Base-by-base conservation (phyloP, 225 moss, liverwort and hornwort genomes). In the Sphagnum contortum region DNA sequence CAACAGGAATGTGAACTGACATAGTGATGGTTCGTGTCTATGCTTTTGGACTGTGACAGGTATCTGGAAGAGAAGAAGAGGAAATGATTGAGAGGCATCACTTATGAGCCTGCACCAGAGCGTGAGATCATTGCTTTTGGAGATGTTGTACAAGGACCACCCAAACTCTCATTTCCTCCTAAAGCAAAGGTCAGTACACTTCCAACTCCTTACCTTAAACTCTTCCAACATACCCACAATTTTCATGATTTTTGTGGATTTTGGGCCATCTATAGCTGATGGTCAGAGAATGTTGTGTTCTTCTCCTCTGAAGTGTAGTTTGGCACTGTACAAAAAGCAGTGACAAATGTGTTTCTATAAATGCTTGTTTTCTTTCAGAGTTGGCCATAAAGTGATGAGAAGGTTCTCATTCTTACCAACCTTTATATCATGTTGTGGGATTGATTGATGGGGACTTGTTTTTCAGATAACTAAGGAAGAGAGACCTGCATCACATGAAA, bases 111-210 rank as follows among this genome's bases (percentile, higher is more conserved):
- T 54, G 60, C 70, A 78, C 74, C 86, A 12, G 72, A 81, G 59
- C 74, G 85, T 65, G 96, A 96, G 46, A 88, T 77, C 57, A 87
- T 96, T 53, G 85, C 83, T 70, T 96, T 92, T 46, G 96, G 96
- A 63, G 96, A 96, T 10, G 72, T 80, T 62, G 96, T 90, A 2
- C 84, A 88, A 49, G 90, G 77, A 56, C 96, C 96, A 69, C 96
- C 96, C 2, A 80, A 82, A 66, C 81, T 96, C 14, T 76, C 85
- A 47, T 96, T 87, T 69, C 92, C 96, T n/a, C 78, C 63, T 50
- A 92, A 81, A 64, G 80, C 92, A 62, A 83, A 77, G 78, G 75
- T 85, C 44, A 62, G 60, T 57, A 48, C 9, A 48, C 55, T 52
- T 47, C 56, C 49, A 14, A 46, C 57, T 64, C 10, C 50, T 8